Percentiles rank a stretch among this genome's conserved stretches.
phyloP scores from a whole-genome alignment of 2,329 filamentous ascomycete species.

The Emergomyces orientalis region DNA sequence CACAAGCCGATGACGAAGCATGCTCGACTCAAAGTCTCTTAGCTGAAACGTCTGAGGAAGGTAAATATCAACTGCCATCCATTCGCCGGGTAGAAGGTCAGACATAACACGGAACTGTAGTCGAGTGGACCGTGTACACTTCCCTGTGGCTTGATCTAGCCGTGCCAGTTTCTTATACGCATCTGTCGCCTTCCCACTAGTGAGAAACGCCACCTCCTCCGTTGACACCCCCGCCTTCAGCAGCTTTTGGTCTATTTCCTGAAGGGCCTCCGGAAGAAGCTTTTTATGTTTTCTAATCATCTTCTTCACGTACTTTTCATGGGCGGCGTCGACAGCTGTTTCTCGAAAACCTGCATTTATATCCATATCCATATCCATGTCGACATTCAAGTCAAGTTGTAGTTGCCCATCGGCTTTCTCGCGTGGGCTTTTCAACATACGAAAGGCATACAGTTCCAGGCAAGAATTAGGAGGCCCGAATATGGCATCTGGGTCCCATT shows the following conservation, averaged over 20 bases:
- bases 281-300: slow-evolving; percentile 11
- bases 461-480: background rate
- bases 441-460: background rate
- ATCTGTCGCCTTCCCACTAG: slow-evolving; percentile 7
- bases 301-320: slow-evolving; percentile 9
- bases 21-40: slow-evolving; percentile 9
- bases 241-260: slow-evolving; percentile 11
- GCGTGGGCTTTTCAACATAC: background rate
- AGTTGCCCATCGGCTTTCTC: too few species aligned
- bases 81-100: slow-evolving; percentile 4
- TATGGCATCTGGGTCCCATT: slow-evolving; percentile 7
- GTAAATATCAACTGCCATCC: slow-evolving; percentile 8
- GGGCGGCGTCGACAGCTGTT: background rate
- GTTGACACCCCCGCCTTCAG: slow-evolving; percentile 8
- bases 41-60: slow-evolving; percentile 9
- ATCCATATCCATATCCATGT: background rate
- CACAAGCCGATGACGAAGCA: slow-evolving; percentile 6
- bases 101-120: slow-evolving; percentile 12
- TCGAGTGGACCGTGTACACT: background rate
- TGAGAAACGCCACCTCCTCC: slow-evolving; percentile 11
- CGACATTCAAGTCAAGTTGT: background rate
- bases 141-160: slow-evolving; percentile 7
- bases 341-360: background rate
- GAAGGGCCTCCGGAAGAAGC: slow-evolving; percentile 11
- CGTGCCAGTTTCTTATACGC: slow-evolving; percentile 12